Evolutionary conservation across 768 basidiomycete genomes (phyloP), one percentile per base, ranked within the genome.

Genomic region (Pulveroboletus sp.): DNA sequence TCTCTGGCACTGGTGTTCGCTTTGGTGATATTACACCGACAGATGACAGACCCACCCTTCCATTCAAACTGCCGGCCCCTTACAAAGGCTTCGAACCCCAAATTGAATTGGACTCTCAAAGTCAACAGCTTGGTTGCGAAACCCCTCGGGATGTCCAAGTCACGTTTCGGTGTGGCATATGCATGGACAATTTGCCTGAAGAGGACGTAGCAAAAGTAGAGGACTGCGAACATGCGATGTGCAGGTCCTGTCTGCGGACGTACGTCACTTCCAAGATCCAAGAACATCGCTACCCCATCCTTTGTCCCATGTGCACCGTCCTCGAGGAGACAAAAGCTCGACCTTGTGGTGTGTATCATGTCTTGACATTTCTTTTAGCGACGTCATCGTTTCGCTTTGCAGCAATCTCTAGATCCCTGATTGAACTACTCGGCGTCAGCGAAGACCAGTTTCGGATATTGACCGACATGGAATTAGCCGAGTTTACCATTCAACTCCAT

Each of bases 161-260:
- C n/a, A n/a, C n/a, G n/a, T n/a, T n/a, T n/a, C n/a, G n/a, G n/a
- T 86, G 84, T 53, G 71, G 72, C 9, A 61, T 85, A 35, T 86
- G 84, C 62, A 61, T 78, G 41, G 83, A 86, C 9, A 60, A 70
- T 20, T 67, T 68, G 40, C 69, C 73, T 0, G 70, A 73, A 37
- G 75, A 78, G 39, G 63, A 68, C 30, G 71, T 73, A 2, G 69
- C 76, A n/a, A 59, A 55, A 3, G 63, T 82, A 29, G 68, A 64
- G 5, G 57, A 23, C 2, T 86, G 84, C 47, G 60, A 59, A 14
- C 82, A 86, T 57, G 53, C 60, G 4, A 76, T 81, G 52, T 85
- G 85, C 61, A 73, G 77, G 41, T 67, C 70, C 6, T 85, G 85
- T 51, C 55, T 79, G 8, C 67, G 61, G 22, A 56, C 60, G 4